Conservation (phyloP, 106 monocot species). For the Ottelia alismoides region DNA sequence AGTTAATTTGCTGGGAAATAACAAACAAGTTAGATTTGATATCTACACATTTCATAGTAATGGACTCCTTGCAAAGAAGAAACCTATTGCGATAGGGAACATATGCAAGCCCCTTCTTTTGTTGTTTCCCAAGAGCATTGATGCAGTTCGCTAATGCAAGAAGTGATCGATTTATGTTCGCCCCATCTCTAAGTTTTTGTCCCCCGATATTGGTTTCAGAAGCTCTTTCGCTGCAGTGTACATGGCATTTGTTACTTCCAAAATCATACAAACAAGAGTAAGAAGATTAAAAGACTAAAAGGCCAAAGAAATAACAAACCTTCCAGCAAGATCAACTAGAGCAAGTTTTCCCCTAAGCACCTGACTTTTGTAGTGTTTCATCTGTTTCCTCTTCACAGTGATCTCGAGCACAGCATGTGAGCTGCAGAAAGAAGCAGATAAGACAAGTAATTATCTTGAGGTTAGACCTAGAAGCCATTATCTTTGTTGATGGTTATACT, state of each 20-base stretch:
- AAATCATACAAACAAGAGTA: background rate
- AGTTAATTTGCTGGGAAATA: conserved; percentile 68
- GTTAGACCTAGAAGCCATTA: too few relatives aligned
- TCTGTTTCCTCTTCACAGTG: conserved; percentile 77
- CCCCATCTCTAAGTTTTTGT: conserved; percentile 95
- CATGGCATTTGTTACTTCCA: background rate
- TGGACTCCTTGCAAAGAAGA: background rate
- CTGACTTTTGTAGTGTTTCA: conserved; percentile 47
- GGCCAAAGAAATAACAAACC: conserved; percentile 20
- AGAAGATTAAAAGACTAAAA: background rate
- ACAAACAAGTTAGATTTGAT: too few relatives aligned
- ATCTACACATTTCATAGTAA: too few relatives aligned
- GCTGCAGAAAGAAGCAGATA: too few relatives aligned
- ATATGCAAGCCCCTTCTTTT: conserved; percentile 97
- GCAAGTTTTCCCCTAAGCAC: conserved; percentile 95
- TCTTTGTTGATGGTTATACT: too few relatives aligned
- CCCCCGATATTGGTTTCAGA: conserved; percentile 86
- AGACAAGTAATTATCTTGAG: too few relatives aligned
- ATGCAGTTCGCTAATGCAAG: conserved; percentile 99
- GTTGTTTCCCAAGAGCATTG: conserved; percentile 95
- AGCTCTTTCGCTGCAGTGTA: conserved; percentile 74
- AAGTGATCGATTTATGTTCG: conserved; percentile 91
- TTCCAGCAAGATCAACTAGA: conserved; percentile 97
- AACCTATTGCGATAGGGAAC: conserved; percentile 99
- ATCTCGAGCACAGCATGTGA: conserved; percentile 98